phyloP scores from a whole-genome alignment of 768 basidiomycete species.

The Mycena epipterygia region DNA sequence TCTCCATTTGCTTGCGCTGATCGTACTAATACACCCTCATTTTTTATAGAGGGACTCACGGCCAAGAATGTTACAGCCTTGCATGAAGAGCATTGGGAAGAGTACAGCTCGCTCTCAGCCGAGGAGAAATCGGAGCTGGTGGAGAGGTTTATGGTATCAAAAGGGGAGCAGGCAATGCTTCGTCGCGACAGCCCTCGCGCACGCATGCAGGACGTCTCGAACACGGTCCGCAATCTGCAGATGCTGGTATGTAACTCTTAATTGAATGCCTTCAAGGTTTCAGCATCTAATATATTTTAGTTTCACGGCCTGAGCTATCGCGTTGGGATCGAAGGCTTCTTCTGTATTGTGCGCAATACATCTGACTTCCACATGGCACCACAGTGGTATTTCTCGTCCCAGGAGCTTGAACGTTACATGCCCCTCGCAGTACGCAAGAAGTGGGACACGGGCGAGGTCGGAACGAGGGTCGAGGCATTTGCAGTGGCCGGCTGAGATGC shows the following conservation, averaged over 20 bases:
- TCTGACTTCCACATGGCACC: conserved; percentile 11
- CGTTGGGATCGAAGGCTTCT: conserved; percentile 4
- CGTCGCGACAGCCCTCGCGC: background rate
- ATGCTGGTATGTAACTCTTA: background rate
- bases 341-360: conserved; percentile 4
- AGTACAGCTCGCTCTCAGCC: background rate
- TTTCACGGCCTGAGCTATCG: background rate
- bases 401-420: conserved; percentile 7
- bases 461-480: conserved; percentile 5
- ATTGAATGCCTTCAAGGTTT: background rate
- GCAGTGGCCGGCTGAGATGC: conserved; percentile 3
- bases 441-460: background rate
- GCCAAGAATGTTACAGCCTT: background rate
- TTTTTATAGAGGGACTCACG: background rate
- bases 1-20: background rate
- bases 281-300: background rate
- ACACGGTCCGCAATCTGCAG: background rate
- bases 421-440: background rate
- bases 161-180: background rate
- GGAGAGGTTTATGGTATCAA: background rate
- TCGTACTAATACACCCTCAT: background rate
- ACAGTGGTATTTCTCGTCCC: conserved; percentile 7
- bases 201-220: background rate
- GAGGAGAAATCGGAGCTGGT: background rate
- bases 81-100: background rate